phyloP scores from a whole-genome alignment of 371 early-diverging fungal genomes.

The Spraguea lophii region DNA sequence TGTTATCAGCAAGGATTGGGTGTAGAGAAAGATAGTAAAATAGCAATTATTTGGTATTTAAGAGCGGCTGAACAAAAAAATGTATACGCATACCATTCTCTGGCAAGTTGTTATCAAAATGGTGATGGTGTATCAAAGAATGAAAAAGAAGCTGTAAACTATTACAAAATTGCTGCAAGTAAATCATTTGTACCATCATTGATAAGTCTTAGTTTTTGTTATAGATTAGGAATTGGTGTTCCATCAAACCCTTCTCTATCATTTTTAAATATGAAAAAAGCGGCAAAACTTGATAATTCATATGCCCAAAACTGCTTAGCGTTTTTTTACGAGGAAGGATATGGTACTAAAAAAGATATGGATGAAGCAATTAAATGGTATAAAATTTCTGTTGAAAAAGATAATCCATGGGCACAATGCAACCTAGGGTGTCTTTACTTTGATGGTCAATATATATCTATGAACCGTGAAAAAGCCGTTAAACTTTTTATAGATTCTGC shows the following conservation, averaged over 20 bases:
- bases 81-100: constrained; percentile 17
- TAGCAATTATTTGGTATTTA: constrained; percentile 12
- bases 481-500: constrained; percentile 4
- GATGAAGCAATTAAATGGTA: constrained; percentile 53
- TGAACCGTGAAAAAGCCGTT: constrained; percentile 51
- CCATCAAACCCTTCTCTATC: neutral
- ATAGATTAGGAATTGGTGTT: constrained; percentile 18
- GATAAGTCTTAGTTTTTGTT: constrained; percentile 23
- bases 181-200: constrained; percentile 9
- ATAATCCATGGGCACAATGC: constrained; percentile 48
- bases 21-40: constrained; percentile 50
- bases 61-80: constrained; percentile 14
- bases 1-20: constrained; percentile 47
- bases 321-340: constrained; percentile 57
- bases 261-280: constrained; percentile 15
- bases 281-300: constrained; percentile 12
- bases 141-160: constrained; percentile 7
- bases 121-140: constrained; percentile 17
- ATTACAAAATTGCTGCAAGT: constrained; percentile 3
- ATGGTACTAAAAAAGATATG: constrained; percentile 51
- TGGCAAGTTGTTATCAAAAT: constrained; percentile 21
- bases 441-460: constrained; percentile 49
- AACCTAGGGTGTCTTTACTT: constrained; percentile 48
- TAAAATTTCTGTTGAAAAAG: constrained; percentile 50
- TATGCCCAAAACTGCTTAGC: constrained; percentile 31